Evolutionary conservation across 345 rosid genomes (phyloP).

Genomic region (Gossypium herbaceum): DNA sequence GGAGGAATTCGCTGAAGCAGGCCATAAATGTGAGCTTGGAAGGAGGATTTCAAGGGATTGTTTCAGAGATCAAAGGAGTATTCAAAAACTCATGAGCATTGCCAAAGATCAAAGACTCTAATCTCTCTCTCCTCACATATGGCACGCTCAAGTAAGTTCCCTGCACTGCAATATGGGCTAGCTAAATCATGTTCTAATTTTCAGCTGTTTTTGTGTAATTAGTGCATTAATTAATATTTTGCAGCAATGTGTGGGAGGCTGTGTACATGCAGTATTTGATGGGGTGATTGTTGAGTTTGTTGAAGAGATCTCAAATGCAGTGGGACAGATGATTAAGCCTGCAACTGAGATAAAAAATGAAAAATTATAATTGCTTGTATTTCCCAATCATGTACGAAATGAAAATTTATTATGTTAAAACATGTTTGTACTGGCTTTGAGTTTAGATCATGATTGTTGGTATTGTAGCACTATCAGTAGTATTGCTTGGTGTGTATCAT

Average conservation of each 20-base stretch:
- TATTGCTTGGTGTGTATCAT: no score
- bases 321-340: slow-evolving; percentile 54
- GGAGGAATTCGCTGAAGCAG: slow-evolving; percentile 85
- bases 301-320: slow-evolving; percentile 60
- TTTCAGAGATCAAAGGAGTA: slow-evolving; percentile 79
- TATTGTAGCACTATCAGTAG: no score
- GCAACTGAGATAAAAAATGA: no score
- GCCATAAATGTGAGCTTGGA: slow-evolving; percentile 71
- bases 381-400: no score
- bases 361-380: no score
- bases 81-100: slow-evolving; percentile 69
- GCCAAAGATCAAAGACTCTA: slow-evolving; percentile 70
- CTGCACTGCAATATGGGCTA: no score
- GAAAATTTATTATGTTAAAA: no score
- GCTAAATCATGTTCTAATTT: no score
- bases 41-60: slow-evolving; percentile 81
- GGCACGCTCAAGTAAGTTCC: slow-evolving; percentile 74
- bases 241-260: slow-evolving; percentile 73
- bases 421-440: no score
- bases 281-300: slow-evolving; percentile 91
- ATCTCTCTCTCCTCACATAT: slow-evolving; percentile 73
- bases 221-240: neutral
- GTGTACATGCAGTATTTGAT: slow-evolving; percentile 84
- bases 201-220: no score
- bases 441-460: no score